Conservation (phyloP, 495 filamentous ascomycete genomes). For the Neurospora africana region DNA sequence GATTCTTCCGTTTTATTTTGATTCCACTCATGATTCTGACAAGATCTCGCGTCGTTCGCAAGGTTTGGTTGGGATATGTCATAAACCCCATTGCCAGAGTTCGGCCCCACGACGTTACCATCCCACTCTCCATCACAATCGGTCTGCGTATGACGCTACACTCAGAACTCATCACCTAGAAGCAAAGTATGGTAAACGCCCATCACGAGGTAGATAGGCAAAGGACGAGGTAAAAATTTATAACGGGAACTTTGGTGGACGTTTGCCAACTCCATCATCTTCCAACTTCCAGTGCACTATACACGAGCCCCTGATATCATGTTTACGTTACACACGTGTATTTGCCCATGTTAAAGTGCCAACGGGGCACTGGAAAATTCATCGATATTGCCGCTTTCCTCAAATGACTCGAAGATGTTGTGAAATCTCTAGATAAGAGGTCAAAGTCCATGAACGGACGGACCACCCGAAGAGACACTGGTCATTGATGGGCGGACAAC, state of each 20-base stretch:
- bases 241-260: neutral
- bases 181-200: neutral
- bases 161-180: neutral
- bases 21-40: neutral
- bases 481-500: neutral
- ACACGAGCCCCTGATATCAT: neutral
- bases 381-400: neutral
- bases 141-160: neutral
- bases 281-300: neutral
- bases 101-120: neutral
- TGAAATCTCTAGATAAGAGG: neutral
- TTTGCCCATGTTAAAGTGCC: neutral
- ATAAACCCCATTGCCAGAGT: neutral
- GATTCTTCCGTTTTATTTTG: neutral
- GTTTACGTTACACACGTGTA: neutral
- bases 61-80: neutral
- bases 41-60: neutral
- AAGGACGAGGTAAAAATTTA: neutral
- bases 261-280: neutral
- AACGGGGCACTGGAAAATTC: neutral
- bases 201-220: neutral
- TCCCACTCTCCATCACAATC: neutral
- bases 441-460: neutral
- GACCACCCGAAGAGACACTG: neutral
- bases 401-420: neutral